These are phyloP conservation scores for Barbarea vulgaris DNA, from an alignment of 345 rosid species.

Conservation along the genomic window DNA sequence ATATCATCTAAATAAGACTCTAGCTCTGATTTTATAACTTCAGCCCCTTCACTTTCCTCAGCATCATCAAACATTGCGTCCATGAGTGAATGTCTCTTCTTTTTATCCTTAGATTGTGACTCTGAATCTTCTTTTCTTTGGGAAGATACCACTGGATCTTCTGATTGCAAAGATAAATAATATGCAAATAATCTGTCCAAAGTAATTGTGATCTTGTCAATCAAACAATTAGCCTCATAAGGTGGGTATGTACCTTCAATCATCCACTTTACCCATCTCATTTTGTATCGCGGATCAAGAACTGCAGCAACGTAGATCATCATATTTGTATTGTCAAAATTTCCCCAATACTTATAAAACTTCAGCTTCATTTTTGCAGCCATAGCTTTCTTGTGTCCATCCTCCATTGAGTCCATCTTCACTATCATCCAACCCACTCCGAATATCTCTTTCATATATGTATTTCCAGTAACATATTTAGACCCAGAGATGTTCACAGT, in stretches of 20 bases:
- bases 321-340: neutral
- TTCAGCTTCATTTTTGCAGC: neutral
- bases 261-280: constrained; percentile 9
- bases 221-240: neutral
- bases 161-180: neutral
- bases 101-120: neutral
- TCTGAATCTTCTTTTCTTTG: neutral
- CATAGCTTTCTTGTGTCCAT: neutral
- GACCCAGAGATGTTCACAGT: neutral
- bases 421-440: neutral
- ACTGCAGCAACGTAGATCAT: neutral
- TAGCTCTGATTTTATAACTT: neutral
- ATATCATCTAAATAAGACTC: neutral
- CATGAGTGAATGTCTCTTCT: neutral
- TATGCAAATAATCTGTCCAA: neutral
- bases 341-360: constrained; percentile 17
- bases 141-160: neutral
- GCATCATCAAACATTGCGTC: neutral
- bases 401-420: neutral
- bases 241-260: neutral
- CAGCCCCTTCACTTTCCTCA: neutral
- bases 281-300: constrained; percentile 2
- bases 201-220: neutral
- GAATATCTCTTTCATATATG: constrained; percentile 3
- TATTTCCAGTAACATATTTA: neutral